Percentiles rank a stretch among this genome's conserved stretches.
phyloP scores from a whole-genome alignment of 2,329 filamentous ascomycete genomes.

The Leptographium wingfieldii region DNA sequence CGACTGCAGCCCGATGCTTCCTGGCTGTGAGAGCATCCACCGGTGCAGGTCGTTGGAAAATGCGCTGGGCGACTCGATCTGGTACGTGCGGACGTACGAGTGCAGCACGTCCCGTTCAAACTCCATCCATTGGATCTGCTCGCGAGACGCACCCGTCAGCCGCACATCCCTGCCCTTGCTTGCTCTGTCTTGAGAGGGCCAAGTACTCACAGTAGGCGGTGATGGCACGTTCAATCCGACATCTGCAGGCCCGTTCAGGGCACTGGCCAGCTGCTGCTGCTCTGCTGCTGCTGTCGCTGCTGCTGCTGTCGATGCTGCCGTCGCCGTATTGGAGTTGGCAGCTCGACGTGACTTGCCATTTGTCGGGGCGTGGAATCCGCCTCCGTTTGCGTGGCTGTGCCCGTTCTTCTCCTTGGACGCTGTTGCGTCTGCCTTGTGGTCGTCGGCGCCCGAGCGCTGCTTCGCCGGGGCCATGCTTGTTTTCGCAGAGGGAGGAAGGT shows the following conservation, averaged over 20 bases:
- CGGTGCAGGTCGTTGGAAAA: conserved; percentile 54
- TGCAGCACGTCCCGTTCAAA: conserved; percentile 59
- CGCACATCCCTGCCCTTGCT: too few species aligned
- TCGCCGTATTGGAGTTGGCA: conserved; percentile 31
- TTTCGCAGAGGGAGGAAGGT: not conserved
- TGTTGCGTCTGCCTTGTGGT: conserved; percentile 1
- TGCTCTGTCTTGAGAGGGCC: too few species aligned
- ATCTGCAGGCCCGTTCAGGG: not conserved
- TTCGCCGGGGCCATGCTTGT: conserved; percentile 8
- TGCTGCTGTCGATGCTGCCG: conserved; percentile 18
- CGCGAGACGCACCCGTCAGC: too few species aligned
- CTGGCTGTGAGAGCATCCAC: conserved; percentile 46
- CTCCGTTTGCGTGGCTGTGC: conserved; percentile 10
- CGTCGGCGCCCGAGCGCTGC: conserved; percentile 7
- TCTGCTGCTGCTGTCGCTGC: conserved; percentile 9
- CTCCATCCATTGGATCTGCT: conserved; percentile 51
- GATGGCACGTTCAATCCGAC: not conserved
- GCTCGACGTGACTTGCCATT: conserved; percentile 41
- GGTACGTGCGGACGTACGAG: conserved; percentile 62
- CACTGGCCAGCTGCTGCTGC: conserved; percentile 3
- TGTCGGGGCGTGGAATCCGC: conserved; percentile 20
- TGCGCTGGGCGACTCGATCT: conserved; percentile 55
- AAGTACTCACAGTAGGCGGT: not conserved
- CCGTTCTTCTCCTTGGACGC: conserved; percentile 32
- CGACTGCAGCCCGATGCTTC: conserved; percentile 56